Percentiles rank a stretch among this genome's conserved stretches.
Evolutionary conservation across 2,329 filamentous ascomycete genomes (phyloP).

Genomic region (Penicillium sp.): DNA sequence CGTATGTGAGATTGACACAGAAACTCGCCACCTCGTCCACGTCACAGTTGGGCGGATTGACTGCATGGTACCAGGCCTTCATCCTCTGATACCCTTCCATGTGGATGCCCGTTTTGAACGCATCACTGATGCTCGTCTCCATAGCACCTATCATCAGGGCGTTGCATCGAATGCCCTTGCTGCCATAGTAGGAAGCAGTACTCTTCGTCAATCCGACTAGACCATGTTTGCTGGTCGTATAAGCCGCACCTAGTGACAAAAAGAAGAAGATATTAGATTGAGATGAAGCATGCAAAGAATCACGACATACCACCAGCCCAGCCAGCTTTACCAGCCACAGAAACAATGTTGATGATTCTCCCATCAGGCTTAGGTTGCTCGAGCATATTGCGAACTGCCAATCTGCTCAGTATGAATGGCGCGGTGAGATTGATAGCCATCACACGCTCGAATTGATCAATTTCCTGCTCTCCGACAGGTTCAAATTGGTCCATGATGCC

Average conservation of each 20-base stretch:
- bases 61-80: conserved; percentile 9
- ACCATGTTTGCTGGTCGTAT: conserved; percentile 52
- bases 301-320: conserved; percentile 35
- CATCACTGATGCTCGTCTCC: conserved; percentile 51
- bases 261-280: too few relatives aligned
- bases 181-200: conserved; percentile 52
- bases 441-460: conserved; percentile 49
- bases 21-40: conserved; percentile 26
- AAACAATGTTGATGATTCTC: conserved; percentile 51
- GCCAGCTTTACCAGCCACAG: conserved; percentile 44
- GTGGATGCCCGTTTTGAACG: conserved; percentile 31
- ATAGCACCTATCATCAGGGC: conserved; percentile 51
- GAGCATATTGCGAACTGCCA: conserved; percentile 47
- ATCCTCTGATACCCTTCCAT: conserved; percentile 21
- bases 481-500: conserved; percentile 55
- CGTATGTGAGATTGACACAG: conserved; percentile 23
- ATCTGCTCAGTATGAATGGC: conserved; percentile 49
- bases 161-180: conserved; percentile 50
- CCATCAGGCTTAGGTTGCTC: conserved; percentile 35
- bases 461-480: conserved; percentile 46
- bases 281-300: too few relatives aligned
- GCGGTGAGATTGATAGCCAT: conserved; percentile 55
- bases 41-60: conserved; percentile 18
- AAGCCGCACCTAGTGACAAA: conserved; percentile 49
- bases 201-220: conserved; percentile 52